Evolutionary conservation across 2,329 filamentous ascomycete species (phyloP), one percentile per base, ranked within the genome.

Genomic region (Hymenoscyphus occultus): DNA sequence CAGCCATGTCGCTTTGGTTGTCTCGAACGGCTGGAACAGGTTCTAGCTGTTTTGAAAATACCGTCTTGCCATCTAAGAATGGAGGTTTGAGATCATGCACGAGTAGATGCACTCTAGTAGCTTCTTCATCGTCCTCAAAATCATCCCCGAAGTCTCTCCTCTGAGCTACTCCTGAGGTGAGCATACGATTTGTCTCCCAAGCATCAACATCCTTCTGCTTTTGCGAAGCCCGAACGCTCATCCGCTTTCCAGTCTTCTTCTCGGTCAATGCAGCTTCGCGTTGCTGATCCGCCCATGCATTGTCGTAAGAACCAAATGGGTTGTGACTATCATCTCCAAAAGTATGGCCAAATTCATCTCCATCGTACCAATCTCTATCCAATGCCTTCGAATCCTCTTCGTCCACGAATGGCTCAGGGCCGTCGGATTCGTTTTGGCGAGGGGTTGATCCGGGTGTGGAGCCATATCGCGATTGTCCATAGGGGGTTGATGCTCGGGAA

Each of bases 171-270:
- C 94, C 94, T 22, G 93, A 97, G 0, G 93, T 95, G 67, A 99
- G 83, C 95, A 99, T 98, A 65, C 95, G 91, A 76, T 99, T 99
- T 16, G 94, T 95, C 78, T 99, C 96, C 95, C 95, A 99, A 0
- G 93, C 94, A 78, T 99, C 95, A 56, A 95, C 93, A 75, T 99
- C 95, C 75, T 91, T 93, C 76, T 97, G 92, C 72, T 93, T 91
- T 78, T 97, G 92, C 65, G 92, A 83, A 67, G 89, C 88, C 60
- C 91, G 85, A 56, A 90, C 90, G 74, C 87, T 92, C 76, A 90
- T 83, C 81, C 85, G 72, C 82, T 85, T 72, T 85, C 88, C 88
- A 5, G 88, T 83, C 80, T 95, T 95, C 82, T 92, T 95, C 77
- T 96, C 91, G 9, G 87, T 83, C 76, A 93, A 79, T 14, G 87